phyloP scores from a whole-genome alignment of 1,284 basidiomycete species.

The Leccinum brunneo-olivaceum region DNA sequence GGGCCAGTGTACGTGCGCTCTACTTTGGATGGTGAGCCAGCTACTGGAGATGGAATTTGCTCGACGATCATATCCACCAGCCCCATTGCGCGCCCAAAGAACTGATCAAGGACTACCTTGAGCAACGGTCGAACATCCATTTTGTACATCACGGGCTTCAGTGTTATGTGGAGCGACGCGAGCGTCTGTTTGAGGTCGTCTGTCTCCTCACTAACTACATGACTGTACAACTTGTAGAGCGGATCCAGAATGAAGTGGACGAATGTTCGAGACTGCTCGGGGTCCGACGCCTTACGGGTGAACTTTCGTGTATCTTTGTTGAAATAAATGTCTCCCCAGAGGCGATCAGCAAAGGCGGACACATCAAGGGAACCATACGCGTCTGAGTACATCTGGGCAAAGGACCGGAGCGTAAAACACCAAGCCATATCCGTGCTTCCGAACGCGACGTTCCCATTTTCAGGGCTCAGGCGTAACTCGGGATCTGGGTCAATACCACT shows the following conservation, averaged over 20 bases:
- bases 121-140: conserved; percentile 95
- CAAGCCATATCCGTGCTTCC: conserved; percentile 96
- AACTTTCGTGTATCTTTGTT: conserved; percentile 82
- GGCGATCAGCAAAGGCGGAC: conserved; percentile 68
- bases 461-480: conserved; percentile 82
- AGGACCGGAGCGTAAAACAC: conserved; percentile 93
- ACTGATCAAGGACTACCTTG: conserved; percentile 90
- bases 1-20: conserved; percentile 83
- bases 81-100: conserved; percentile 88
- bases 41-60: conserved; percentile 80
- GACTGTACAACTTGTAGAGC: conserved; percentile 94
- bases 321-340: conserved; percentile 99
- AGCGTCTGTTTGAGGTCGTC: conserved; percentile 80
- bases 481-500: conserved; percentile 88
- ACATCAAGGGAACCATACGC: conserved; percentile 77
- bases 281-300: conserved; percentile 75
- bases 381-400: conserved; percentile 95
- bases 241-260: conserved; percentile 97
- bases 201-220: conserved; percentile 90
- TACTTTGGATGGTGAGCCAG: conserved; percentile 69
- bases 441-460: conserved; percentile 95
- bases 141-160: conserved; percentile 94
- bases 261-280: conserved; percentile 82
- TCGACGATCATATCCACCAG: conserved; percentile 90
- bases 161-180: conserved; percentile 71